phyloP scores from a whole-genome alignment of 2,329 filamentous ascomycete species.

The Penicillium sp. region DNA sequence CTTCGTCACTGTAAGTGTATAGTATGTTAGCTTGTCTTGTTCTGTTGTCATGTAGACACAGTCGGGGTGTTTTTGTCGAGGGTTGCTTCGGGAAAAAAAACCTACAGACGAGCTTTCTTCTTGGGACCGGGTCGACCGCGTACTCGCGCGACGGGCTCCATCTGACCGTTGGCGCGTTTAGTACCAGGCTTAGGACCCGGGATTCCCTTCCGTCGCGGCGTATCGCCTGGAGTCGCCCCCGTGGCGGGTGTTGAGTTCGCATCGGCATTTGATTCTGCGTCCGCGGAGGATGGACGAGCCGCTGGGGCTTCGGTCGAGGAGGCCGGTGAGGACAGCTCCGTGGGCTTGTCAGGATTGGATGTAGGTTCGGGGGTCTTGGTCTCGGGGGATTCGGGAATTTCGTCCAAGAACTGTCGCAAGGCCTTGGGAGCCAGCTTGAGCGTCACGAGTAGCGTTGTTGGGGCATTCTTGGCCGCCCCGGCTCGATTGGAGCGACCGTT shows the following conservation, averaged over 20 bases:
- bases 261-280: slow-evolving; percentile 49
- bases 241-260: slow-evolving; percentile 49
- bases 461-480: slow-evolving; percentile 37
- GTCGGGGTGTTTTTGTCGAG: no score
- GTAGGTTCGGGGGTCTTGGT: slow-evolving; percentile 28
- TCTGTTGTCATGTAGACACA: not conserved
- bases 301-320: slow-evolving; percentile 43
- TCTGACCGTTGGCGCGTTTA: slow-evolving; percentile 58
- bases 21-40: slow-evolving; percentile 8
- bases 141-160: slow-evolving; percentile 61
- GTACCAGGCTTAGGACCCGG: slow-evolving; percentile 71
- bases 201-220: slow-evolving; percentile 75
- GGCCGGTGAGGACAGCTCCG: slow-evolving; percentile 46
- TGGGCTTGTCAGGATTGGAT: slow-evolving; percentile 33
- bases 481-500: slow-evolving; percentile 47
- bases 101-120: slow-evolving; percentile 94
- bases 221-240: slow-evolving; percentile 49
- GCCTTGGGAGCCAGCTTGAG: slow-evolving; percentile 48
- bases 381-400: slow-evolving; percentile 27
- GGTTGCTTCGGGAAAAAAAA: slow-evolving; percentile 46
- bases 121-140: slow-evolving; percentile 92
- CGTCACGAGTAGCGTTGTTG: slow-evolving; percentile 36
- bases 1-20: slow-evolving; percentile 55
- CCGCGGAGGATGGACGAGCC: slow-evolving; percentile 46
- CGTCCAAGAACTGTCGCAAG: slow-evolving; percentile 44